Evolutionary conservation across 2,329 filamentous ascomycete genomes (phyloP).

Genomic region (Colletotrichum sp.): DNA sequence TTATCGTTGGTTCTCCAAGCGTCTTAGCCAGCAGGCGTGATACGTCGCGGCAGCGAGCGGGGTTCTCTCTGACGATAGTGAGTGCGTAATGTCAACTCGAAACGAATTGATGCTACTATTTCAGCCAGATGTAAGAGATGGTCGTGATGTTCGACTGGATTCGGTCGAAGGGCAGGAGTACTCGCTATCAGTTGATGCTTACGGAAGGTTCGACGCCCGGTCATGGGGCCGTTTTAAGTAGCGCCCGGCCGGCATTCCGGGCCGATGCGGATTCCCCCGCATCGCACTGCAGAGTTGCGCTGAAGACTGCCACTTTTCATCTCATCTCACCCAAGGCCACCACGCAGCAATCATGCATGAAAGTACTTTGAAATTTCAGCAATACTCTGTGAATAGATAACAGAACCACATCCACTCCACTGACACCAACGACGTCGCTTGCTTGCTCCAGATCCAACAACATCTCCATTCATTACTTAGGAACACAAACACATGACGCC

Average conservation of each 20-base stretch:
- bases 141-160: neutral
- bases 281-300: neutral
- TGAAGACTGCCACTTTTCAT: neutral
- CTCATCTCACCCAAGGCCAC: neutral
- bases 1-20: neutral
- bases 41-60: neutral
- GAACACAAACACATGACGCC: neutral
- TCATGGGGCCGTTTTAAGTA: neutral
- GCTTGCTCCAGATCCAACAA: neutral
- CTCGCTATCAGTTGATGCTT: neutral
- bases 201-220: neutral
- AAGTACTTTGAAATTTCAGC: neutral
- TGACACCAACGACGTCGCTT: neutral
- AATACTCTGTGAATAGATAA: neutral
- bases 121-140: rapidly evolving
- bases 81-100: too few relatives aligned
- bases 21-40: neutral
- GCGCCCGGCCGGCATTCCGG: slow-evolving; percentile 3
- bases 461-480: neutral
- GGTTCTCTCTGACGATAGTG: neutral
- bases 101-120: neutral
- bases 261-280: neutral
- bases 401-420: neutral
- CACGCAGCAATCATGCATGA: neutral
- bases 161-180: neutral